phyloP scores from a whole-genome alignment of 805 yeast species.

The Metschnikowia drakensbergensis region DNA sequence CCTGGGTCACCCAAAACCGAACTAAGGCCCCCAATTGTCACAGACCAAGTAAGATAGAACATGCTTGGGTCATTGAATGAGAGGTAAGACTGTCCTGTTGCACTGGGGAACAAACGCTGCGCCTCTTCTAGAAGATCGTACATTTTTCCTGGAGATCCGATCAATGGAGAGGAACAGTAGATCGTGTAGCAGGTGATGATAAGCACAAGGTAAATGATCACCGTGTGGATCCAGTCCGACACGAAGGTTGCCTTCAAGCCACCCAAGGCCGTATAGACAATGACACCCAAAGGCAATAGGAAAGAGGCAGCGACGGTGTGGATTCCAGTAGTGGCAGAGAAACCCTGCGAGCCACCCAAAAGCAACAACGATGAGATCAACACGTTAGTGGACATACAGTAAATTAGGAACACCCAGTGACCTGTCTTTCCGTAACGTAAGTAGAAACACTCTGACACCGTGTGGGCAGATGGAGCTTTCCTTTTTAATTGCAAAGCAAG shows the following conservation, averaged over 20 bases:
- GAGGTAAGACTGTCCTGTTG: constrained; percentile 9
- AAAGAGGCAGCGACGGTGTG: constrained; percentile 37
- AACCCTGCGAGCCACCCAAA: constrained; percentile 9
- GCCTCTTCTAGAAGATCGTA: constrained; percentile 39
- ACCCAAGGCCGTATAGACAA: constrained; percentile 71
- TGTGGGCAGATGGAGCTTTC: constrained; percentile 18
- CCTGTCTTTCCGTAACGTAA: constrained; percentile 14
- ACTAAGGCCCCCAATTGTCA: constrained; percentile 12
- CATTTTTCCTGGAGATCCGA: constrained; percentile 44
- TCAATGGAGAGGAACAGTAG: constrained; percentile 32
- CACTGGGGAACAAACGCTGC: constrained; percentile 2
- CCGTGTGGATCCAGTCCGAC: constrained; percentile 70
- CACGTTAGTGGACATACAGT: constrained; percentile 14
- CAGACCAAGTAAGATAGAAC: constrained; percentile 16
- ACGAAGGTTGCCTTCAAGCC: constrained; percentile 80
- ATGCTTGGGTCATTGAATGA: constrained; percentile 15
- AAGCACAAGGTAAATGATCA: constrained; percentile 39
- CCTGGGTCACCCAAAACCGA: constrained; percentile 24
- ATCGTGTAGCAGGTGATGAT: constrained; percentile 30
- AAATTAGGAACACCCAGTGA: constrained; percentile 13
- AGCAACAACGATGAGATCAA: constrained; percentile 13
- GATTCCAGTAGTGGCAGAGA: constrained; percentile 12
- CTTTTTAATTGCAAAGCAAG: constrained; percentile 21
- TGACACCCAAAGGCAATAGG: constrained; percentile 55
- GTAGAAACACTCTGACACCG: constrained; percentile 18